Conservation (phyloP, 2,329 filamentous ascomycete genomes). For the Aspergillus glaucus region DNA sequence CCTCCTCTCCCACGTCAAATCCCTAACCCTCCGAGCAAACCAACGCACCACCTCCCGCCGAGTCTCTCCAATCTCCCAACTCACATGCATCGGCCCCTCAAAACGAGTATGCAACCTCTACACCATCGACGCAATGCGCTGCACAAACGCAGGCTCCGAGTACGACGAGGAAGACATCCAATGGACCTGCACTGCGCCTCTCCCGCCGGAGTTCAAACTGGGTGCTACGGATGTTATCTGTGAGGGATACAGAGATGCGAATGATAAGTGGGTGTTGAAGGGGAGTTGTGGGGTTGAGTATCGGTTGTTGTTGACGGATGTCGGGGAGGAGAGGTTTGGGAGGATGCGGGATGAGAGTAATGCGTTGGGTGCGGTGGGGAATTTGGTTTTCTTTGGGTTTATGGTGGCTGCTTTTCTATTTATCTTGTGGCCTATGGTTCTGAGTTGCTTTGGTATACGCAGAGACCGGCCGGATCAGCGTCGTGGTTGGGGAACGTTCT, state of each 20-base stretch:
- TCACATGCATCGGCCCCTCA: constrained; percentile 65
- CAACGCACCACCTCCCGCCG: constrained; percentile 69
- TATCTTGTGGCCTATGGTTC: constrained; percentile 20
- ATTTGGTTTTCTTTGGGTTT: constrained; percentile 30
- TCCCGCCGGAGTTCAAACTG: constrained; percentile 63
- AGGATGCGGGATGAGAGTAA: background rate
- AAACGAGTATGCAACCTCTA: constrained; percentile 61
- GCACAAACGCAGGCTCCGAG: constrained; percentile 74
- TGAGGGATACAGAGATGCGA: constrained; percentile 71
- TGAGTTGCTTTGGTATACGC: constrained; percentile 18
- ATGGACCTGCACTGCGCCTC: constrained; percentile 74
- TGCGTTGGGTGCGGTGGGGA: constrained; percentile 24
- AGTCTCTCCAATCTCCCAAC: constrained; percentile 67
- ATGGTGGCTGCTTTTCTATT: constrained; percentile 22
- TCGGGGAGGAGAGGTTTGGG: constrained; percentile 67
- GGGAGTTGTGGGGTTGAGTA: constrained; percentile 94
- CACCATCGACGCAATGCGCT: constrained; percentile 76
- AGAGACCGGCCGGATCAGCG: constrained; percentile 16
- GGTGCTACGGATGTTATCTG: constrained; percentile 86
- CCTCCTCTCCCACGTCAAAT: constrained; percentile 61
- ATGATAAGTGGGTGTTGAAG: constrained; percentile 81
- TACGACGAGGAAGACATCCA: constrained; percentile 77
- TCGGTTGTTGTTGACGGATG: constrained; percentile 66
- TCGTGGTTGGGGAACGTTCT: constrained; percentile 20
- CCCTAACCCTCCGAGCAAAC: constrained; percentile 67